Evolutionary conservation across 371 early-diverging fungal species (phyloP).

Genomic region (Actinomucor elegans): DNA sequence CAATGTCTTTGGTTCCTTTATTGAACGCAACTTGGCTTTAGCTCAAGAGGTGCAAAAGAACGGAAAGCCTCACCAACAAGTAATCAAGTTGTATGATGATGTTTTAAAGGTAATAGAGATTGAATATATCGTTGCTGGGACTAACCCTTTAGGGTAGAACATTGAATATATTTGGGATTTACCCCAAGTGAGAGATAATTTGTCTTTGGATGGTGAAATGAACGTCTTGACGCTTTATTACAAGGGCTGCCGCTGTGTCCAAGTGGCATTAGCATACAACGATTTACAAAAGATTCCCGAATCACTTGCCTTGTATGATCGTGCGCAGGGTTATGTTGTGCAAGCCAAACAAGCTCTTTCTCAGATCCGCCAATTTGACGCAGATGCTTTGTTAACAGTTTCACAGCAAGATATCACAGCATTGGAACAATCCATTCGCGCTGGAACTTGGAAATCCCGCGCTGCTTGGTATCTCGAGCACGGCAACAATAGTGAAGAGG

Average conservation of each 20-base stretch:
- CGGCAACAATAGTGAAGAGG: slow-evolving; percentile 28
- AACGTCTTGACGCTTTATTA: slow-evolving; percentile 52
- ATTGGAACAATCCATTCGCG: slow-evolving; percentile 52
- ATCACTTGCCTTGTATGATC: slow-evolving; percentile 66
- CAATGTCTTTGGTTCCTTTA: slow-evolving; percentile 44
- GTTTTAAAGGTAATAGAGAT: slow-evolving; percentile 59
- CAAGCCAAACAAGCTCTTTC: slow-evolving; percentile 46
- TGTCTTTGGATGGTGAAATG: slow-evolving; percentile 51
- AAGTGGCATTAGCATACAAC: slow-evolving; percentile 56
- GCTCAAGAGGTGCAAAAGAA: slow-evolving; percentile 29
- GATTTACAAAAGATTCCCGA: slow-evolving; percentile 50
- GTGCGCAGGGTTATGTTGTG: slow-evolving; percentile 54
- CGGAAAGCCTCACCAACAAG: slow-evolving; percentile 54
- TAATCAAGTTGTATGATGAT: slow-evolving; percentile 67
- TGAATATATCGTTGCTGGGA: too few relatives aligned
- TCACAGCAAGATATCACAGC: slow-evolving; percentile 37
- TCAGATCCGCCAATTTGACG: slow-evolving; percentile 28
- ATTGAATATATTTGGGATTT: slow-evolving; percentile 57
- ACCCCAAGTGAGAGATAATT: slow-evolving; percentile 50
- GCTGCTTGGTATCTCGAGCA: slow-evolving; percentile 59
- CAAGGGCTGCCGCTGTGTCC: slow-evolving; percentile 46
- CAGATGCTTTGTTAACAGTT: slow-evolving; percentile 44
- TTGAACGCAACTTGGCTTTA: slow-evolving; percentile 58
- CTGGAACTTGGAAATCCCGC: slow-evolving; percentile 56
- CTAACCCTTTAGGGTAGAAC: too few relatives aligned